Conservation (phyloP, 345 rosid species). For the Heritiera fomes region DNA sequence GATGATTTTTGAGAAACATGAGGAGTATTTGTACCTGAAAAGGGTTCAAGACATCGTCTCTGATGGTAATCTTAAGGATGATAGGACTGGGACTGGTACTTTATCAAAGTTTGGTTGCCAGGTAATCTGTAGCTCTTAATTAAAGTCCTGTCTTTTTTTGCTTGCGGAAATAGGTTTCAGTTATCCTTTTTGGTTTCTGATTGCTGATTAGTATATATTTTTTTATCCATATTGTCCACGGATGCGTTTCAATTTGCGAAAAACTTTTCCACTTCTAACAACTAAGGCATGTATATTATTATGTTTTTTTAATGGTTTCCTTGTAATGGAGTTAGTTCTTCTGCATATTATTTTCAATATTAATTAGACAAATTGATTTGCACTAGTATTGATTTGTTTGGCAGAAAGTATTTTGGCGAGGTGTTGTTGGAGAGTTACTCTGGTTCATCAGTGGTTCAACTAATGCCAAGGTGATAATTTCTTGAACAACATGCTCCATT, state of each 20-base stretch:
- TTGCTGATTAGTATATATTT: not conserved
- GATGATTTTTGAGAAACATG: conserved; percentile 71
- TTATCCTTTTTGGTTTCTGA: not conserved
- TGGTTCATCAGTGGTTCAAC: conserved; percentile 99
- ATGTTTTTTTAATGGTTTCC: not conserved
- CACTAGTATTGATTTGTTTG: conserved; percentile 23
- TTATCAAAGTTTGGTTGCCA: conserved; percentile 87
- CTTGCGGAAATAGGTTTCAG: conserved; percentile 20
- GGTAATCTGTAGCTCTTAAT: conserved; percentile 36
- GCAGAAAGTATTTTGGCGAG: conserved; percentile 97
- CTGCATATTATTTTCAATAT: not conserved
- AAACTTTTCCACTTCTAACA: conserved; percentile 79
- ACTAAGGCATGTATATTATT: conserved; percentile 58
- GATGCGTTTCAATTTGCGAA: conserved; percentile 88
- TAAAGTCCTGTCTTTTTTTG: not conserved
- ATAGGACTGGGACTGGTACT: conserved; percentile 87
- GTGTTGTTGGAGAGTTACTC: conserved; percentile 94
- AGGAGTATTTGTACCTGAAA: conserved; percentile 69
- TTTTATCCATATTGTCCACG: conserved; percentile 26
- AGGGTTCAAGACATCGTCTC: conserved; percentile 66
- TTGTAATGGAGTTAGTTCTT: not conserved
- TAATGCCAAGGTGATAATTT: conserved; percentile 68
- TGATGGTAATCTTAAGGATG: conserved; percentile 62
- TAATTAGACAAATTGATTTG: not conserved
- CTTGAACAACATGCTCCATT: conserved; percentile 7